Evolutionary conservation across 192 early-diverging fungal species (phyloP).

Genomic region (Coemansia sp.): DNA sequence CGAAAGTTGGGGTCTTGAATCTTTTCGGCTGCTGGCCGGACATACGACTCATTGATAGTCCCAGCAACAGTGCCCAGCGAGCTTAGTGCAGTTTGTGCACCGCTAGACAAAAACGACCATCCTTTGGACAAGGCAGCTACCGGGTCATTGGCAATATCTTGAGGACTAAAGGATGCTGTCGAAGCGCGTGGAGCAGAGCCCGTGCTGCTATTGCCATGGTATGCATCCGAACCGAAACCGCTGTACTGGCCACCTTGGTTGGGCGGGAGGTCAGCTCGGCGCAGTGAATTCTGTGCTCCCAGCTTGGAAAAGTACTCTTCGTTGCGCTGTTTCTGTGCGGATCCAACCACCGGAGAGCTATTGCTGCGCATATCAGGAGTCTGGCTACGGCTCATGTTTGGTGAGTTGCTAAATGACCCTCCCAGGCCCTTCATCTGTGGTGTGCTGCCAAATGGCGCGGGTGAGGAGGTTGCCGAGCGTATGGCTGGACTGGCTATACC

Average conservation of each 20-base stretch:
- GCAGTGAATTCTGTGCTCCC: slow-evolving; percentile 58
- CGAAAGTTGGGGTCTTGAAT: slow-evolving; percentile 68
- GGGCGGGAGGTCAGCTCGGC: slow-evolving; percentile 67
- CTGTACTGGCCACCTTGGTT: slow-evolving; percentile 75
- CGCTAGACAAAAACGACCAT: slow-evolving; percentile 63
- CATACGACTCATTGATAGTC: slow-evolving; percentile 63
- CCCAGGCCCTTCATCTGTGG: slow-evolving; percentile 55
- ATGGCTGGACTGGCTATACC: slow-evolving; percentile 24
- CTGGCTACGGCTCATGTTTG: slow-evolving; percentile 27
- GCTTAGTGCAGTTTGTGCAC: slow-evolving; percentile 51
- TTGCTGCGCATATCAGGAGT: slow-evolving; percentile 25
- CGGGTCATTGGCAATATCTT: slow-evolving; percentile 70
- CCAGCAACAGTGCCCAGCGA: slow-evolving; percentile 45
- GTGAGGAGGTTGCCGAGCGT: slow-evolving; percentile 27
- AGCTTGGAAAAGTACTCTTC: slow-evolving; percentile 78
- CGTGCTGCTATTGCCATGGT: not conserved
- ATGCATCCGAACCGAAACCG: slow-evolving; percentile 63
- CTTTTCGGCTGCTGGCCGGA: slow-evolving; percentile 63
- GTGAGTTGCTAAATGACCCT: slow-evolving; percentile 14
- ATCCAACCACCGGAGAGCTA: slow-evolving; percentile 11
- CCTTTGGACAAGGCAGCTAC: slow-evolving; percentile 67
- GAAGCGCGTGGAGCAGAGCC: slow-evolving; percentile 13
- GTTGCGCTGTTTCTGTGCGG: slow-evolving; percentile 63
- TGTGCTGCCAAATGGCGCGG: slow-evolving; percentile 22
- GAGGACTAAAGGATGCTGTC: slow-evolving; percentile 23